Evolutionary conservation across 805 yeast genomes (phyloP).

Genomic region (Yarrowia alimentaria): DNA sequence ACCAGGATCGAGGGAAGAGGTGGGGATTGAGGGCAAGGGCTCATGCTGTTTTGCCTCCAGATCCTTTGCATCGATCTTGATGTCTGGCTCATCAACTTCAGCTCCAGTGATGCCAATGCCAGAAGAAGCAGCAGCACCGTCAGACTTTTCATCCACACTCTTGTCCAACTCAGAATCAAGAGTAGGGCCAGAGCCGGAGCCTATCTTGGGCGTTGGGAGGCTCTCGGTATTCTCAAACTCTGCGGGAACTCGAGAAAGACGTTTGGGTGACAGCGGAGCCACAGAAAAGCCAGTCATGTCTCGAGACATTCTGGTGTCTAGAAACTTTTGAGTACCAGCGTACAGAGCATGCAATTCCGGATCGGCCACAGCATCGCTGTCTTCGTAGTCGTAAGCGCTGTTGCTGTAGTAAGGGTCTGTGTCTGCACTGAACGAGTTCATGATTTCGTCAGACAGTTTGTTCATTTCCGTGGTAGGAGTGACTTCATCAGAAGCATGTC

Average conservation of each 20-base stretch:
- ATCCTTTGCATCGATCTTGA: no score
- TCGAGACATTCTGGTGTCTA: constrained; percentile 4
- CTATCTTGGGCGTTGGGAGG: no score
- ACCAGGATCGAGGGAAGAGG: neutral
- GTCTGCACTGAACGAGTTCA: constrained; percentile 7
- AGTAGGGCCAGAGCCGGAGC: no score
- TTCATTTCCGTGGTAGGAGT: constrained; percentile 16
- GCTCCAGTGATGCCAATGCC: no score
- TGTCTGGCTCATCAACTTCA: no score
- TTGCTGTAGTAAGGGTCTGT: constrained; percentile 21
- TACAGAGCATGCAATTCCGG: constrained; percentile 22
- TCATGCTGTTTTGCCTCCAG: neutral
- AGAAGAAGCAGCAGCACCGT: constrained; percentile 1
- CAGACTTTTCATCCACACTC: no score
- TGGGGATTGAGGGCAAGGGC: constrained; percentile 1
- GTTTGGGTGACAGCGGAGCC: constrained; percentile 6
- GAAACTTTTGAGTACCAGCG: constrained; percentile 15
- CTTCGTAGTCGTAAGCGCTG: constrained; percentile 20
- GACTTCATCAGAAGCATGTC: neutral
- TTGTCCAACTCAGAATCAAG: no score
- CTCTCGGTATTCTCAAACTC: neutral
- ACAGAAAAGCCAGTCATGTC: constrained; percentile 5
- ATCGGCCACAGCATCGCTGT: constrained; percentile 14
- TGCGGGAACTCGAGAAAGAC: constrained; percentile 1
- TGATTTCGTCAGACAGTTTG: constrained; percentile 18